A percentile compares a stretch with the other conserved stretches of the same genome.
These are phyloP conservation scores for Lentinula boryana DNA, from an alignment of 768 basidiomycete genomes.

Conservation along the genomic window DNA sequence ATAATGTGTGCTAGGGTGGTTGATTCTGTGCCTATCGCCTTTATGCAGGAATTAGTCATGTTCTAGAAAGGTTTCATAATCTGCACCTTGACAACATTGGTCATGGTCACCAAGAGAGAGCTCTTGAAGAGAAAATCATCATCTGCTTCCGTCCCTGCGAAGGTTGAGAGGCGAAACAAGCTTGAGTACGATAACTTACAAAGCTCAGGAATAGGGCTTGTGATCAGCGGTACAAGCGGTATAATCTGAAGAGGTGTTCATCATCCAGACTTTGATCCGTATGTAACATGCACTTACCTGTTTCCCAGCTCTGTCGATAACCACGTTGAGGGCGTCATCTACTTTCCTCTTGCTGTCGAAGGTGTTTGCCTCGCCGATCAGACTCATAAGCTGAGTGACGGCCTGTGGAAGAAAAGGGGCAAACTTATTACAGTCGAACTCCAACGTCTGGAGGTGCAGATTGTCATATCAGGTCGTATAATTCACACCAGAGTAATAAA, in stretches of 20 bases:
- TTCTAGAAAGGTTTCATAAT: background rate
- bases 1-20: constrained; percentile 47
- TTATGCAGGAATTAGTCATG: background rate
- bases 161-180: constrained; percentile 8
- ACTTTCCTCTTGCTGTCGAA: constrained; percentile 74
- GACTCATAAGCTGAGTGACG: constrained; percentile 58
- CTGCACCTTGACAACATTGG: constrained; percentile 61
- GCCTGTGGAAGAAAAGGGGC: constrained; percentile 59
- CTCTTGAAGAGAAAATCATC: constrained; percentile 70
- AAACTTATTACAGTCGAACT: constrained; percentile 59
- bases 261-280: background rate
- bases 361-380: constrained; percentile 70
- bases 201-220: constrained; percentile 58
- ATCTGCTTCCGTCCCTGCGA: constrained; percentile 59
- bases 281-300: constrained; percentile 22
- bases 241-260: constrained; percentile 42
- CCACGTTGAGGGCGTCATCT: constrained; percentile 58
- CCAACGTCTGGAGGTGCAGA: constrained; percentile 40
- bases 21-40: constrained; percentile 69
- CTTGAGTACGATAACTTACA: constrained; percentile 41
- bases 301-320: constrained; percentile 54
- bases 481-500: constrained; percentile 2
- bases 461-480: constrained; percentile 5
- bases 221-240: constrained; percentile 57
- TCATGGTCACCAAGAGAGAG: constrained; percentile 63